Conservation (phyloP, 371 early-diverging fungal species). For the Mucor mucedo region DNA sequence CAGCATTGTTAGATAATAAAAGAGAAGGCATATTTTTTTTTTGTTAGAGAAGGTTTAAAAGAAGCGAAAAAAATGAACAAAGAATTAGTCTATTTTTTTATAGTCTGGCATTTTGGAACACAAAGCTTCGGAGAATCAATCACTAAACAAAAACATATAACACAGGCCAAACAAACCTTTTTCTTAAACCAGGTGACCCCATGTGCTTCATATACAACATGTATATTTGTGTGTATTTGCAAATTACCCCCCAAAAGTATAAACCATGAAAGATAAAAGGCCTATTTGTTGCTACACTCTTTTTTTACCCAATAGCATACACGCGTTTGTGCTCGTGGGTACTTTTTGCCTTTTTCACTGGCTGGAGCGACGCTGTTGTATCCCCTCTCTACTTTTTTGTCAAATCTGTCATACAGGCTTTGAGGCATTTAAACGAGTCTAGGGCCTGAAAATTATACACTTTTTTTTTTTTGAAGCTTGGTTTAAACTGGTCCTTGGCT, state of each 20-base stretch:
- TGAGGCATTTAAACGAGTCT: too few species aligned
- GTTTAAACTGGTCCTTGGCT: too few species aligned
- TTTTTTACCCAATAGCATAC: too few species aligned
- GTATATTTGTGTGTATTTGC: background rate
- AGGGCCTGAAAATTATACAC: too few species aligned
- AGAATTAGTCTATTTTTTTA: conserved; percentile 12
- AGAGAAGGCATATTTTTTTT: conserved; percentile 16
- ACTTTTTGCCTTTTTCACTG: too few species aligned
- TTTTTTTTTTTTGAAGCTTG: too few species aligned
- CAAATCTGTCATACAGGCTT: too few species aligned
- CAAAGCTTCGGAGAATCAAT: conserved; percentile 4
- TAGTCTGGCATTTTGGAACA: conserved; percentile 1
- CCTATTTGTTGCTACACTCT: background rate
- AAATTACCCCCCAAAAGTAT: background rate
- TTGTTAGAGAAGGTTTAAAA: background rate
- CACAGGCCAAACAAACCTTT: conserved; percentile 15
- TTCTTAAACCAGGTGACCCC: conserved; percentile 19
- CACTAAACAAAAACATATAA: conserved; percentile 1
- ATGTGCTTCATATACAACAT: conserved; percentile 13
- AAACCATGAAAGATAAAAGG: background rate
- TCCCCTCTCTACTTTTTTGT: too few species aligned
- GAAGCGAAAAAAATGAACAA: conserved; percentile 4
- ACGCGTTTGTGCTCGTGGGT: too few species aligned
- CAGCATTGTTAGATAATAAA: background rate
- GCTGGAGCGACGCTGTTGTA: too few species aligned